Evolutionary conservation across 176 grass and related monocot species (phyloP).

Genomic region (Oropetium thomaeum): DNA sequence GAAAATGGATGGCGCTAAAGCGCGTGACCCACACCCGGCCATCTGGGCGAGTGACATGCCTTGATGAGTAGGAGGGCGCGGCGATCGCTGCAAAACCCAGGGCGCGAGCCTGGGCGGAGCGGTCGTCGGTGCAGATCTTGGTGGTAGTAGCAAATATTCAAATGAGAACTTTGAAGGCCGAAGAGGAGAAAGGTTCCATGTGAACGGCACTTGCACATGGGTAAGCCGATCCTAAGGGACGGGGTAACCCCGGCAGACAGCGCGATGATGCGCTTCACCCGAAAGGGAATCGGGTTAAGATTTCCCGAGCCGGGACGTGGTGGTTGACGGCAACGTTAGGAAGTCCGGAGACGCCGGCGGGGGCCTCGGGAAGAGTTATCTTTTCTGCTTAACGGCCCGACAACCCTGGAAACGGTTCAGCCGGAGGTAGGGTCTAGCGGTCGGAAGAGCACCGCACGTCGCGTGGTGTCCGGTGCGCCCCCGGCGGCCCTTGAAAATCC

Average conservation of each 20-base stretch:
- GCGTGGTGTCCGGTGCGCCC: constrained; percentile 55
- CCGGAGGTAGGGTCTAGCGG: constrained; percentile 60
- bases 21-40: constrained; percentile 5
- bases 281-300: constrained; percentile 57
- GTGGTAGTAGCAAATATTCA: constrained; percentile 83
- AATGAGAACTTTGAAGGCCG: constrained; percentile 78
- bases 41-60: constrained; percentile 26
- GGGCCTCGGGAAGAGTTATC: constrained; percentile 72
- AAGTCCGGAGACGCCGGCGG: constrained; percentile 59
- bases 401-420: constrained; percentile 62
- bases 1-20: constrained; percentile 74
- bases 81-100: constrained; percentile 52
- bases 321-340: constrained; percentile 50
- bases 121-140: constrained; percentile 62
- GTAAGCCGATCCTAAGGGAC: constrained; percentile 71
- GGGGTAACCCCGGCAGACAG: constrained; percentile 46
- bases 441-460: constrained; percentile 64
- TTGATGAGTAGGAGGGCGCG: constrained; percentile 75
- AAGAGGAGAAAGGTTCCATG: constrained; percentile 79
- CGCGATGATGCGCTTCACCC: constrained; percentile 19
- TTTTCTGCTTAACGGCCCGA: constrained; percentile 69
- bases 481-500: constrained; percentile 32
- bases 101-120: constrained; percentile 65
- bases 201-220: constrained; percentile 62
- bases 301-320: constrained; percentile 55